A percentile compares a stretch with the other conserved stretches of the same genome.
These are phyloP conservation scores for Thecaphora thlaspeos DNA, from an alignment of 1,284 basidiomycete genomes.

Conservation along the genomic window DNA sequence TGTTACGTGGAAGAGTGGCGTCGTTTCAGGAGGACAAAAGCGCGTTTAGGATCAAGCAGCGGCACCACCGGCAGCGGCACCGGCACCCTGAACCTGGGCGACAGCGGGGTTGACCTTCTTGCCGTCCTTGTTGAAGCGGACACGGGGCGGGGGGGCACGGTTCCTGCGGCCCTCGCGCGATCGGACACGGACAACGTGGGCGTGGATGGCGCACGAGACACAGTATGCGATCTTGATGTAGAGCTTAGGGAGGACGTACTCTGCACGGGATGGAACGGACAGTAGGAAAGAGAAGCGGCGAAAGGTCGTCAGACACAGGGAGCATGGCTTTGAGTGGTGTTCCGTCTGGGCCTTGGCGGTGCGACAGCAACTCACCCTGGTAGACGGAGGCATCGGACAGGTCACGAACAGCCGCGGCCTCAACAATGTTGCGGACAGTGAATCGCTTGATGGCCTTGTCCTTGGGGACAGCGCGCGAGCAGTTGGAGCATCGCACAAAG, in stretches of 20 bases:
- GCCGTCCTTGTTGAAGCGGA: conserved; percentile 91
- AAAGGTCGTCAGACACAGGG: neutral
- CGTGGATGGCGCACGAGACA: conserved; percentile 98
- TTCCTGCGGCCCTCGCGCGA: conserved; percentile 54
- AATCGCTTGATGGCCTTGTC: conserved; percentile 99
- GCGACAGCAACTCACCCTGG: conserved; percentile 67
- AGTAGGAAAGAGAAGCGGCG: neutral
- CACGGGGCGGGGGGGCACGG: conserved; percentile 76
- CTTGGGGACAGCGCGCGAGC: conserved; percentile 66
- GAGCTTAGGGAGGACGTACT: conserved; percentile 95
- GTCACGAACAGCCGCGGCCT: conserved; percentile 95
- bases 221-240: conserved; percentile 99
- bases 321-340: too few relatives aligned
- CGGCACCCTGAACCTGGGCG: conserved; percentile 39
- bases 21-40: too few relatives aligned
- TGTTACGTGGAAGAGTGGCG: too few relatives aligned
- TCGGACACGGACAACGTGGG: conserved; percentile 67
- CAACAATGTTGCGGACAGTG: conserved; percentile 99
- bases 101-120: conserved; percentile 66
- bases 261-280: conserved; percentile 60
- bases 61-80: conserved; percentile 15
- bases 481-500: conserved; percentile 97
- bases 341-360: too few relatives aligned
- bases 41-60: too few relatives aligned
- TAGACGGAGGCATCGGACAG: conserved; percentile 96